Conservation (phyloP, 495 filamentous ascomycete species). For the Bathelium albidoporum region DNA sequence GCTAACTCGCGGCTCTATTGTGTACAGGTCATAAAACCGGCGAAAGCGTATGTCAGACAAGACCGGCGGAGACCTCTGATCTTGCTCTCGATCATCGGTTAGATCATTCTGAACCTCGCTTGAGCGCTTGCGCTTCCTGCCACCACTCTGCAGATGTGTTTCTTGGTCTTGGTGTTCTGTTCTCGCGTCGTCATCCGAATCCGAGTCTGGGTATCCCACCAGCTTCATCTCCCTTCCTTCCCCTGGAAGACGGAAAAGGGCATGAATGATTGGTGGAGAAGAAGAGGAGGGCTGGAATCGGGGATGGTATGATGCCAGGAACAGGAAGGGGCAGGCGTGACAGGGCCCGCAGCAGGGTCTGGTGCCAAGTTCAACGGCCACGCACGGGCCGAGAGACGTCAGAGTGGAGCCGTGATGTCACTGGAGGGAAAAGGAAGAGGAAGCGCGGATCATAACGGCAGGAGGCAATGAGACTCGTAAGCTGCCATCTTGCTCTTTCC, state of each 20-base stretch:
- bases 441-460: background rate
- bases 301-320: background rate
- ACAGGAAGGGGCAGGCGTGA: background rate
- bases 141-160: too few relatives aligned
- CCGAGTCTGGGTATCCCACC: slow-evolving; percentile 70
- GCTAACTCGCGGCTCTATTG: slow-evolving; percentile 62
- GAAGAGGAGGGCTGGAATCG: background rate
- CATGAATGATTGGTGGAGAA: background rate
- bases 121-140: slow-evolving; percentile 30
- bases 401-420: background rate
- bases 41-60: slow-evolving; percentile 43
- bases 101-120: slow-evolving; percentile 3
- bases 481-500: slow-evolving; percentile 1
- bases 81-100: background rate
- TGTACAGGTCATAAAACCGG: slow-evolving; percentile 82
- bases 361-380: background rate
- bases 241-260: background rate
- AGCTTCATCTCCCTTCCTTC: slow-evolving; percentile 46
- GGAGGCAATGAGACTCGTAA: background rate
- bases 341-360: background rate
- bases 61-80: slow-evolving; percentile 50
- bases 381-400: background rate
- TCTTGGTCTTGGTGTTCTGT: slow-evolving; percentile 7
- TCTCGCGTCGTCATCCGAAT: slow-evolving; percentile 31
- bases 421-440: background rate